Percentiles rank a stretch among this genome's conserved stretches.
These are phyloP conservation scores for Aureobasidium sp. DNA, from an alignment of 2,329 filamentous ascomycete genomes.

Conservation along the genomic window DNA sequence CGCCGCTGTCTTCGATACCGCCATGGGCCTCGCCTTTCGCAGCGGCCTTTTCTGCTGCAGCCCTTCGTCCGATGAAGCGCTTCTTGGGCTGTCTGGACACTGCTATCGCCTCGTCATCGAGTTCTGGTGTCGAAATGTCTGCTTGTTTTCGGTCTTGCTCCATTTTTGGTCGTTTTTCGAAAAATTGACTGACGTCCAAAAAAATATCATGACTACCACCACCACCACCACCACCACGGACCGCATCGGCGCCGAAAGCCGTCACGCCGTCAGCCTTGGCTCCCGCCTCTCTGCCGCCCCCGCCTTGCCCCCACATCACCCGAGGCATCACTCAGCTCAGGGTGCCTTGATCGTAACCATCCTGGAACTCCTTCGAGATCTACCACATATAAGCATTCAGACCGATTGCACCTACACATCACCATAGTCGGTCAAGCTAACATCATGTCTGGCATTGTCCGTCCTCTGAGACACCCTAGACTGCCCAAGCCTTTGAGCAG, in stretches of 20 bases:
- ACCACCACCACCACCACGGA: too few relatives aligned
- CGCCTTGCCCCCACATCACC: not conserved
- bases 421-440: too few relatives aligned
- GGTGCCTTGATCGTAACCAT: too few relatives aligned
- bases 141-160: conserved; percentile 66
- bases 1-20: conserved; percentile 53
- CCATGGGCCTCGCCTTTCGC: conserved; percentile 39
- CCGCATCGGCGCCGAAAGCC: not conserved
- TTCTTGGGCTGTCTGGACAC: conserved; percentile 71
- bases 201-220: conserved; percentile 3
- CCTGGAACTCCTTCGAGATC: not conserved
- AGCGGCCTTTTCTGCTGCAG: conserved; percentile 57
- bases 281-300: conserved; percentile 7
- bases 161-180: conserved; percentile 47
- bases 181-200: not conserved
- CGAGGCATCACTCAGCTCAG: conserved; percentile 11
- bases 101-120: conserved; percentile 43
- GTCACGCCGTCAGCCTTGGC: not conserved
- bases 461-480: not conserved
- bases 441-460: not conserved
- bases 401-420: too few relatives aligned
- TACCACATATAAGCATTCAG: too few relatives aligned
- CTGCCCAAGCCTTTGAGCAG: conserved; percentile 3
- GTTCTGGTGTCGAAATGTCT: conserved; percentile 64
- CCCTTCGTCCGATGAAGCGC: conserved; percentile 78